Conservation (phyloP, 179 eudicot genomes). For the Silene coronaria region DNA sequence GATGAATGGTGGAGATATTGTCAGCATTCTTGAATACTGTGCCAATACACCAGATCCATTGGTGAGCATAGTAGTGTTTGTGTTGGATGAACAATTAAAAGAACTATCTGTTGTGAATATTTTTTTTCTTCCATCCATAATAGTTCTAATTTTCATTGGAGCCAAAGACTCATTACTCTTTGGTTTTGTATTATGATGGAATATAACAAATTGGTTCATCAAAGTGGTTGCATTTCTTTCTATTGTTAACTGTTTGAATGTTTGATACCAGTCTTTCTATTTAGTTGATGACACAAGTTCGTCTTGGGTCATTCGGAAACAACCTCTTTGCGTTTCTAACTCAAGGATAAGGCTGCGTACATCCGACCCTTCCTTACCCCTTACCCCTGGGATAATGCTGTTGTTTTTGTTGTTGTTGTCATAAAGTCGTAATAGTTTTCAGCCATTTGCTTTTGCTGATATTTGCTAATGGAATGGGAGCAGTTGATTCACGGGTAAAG, state of each 20-base stretch:
- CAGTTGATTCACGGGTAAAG: neutral
- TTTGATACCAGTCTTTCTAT: no score
- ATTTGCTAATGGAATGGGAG: neutral
- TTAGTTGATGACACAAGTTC: no score
- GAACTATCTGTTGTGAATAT: neutral
- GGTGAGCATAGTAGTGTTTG: constrained; percentile 40
- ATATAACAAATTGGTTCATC: no score
- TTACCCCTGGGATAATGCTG: neutral
- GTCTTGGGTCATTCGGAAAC: no score
- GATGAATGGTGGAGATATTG: constrained; percentile 42
- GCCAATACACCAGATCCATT: constrained; percentile 68
- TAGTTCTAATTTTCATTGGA: no score
- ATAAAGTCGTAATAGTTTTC: neutral
- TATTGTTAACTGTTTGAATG: no score
- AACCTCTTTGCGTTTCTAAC: no score
- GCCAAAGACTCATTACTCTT: no score
- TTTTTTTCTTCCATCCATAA: neutral
- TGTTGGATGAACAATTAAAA: constrained; percentile 1
- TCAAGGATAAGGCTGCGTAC: no score
- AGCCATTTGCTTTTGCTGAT: neutral
- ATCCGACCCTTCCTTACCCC: no score
- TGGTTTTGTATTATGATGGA: no score
- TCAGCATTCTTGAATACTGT: constrained; percentile 55
- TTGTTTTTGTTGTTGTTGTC: neutral
- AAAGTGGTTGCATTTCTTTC: no score